Evolutionary conservation across 148 eudicot genomes (phyloP).

Genomic region (Cornus suecica): DNA sequence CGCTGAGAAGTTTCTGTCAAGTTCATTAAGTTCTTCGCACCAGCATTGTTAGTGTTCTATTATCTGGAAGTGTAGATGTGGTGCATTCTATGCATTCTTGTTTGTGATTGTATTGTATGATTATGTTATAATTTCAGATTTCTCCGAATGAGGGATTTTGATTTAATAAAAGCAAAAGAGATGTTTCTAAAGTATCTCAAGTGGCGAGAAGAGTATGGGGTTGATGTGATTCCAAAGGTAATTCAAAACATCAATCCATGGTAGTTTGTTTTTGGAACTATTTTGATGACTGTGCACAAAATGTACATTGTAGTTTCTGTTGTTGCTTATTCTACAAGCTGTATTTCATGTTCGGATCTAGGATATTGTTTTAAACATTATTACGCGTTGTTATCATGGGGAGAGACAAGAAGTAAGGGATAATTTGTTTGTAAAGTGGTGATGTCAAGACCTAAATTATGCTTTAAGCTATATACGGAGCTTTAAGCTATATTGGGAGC

Average conservation of each 20-base stretch:
- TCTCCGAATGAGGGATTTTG: constrained; percentile 47
- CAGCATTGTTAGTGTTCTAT: background rate
- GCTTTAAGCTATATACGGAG: background rate
- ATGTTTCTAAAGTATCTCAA: constrained; percentile 46
- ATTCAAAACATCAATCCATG: background rate
- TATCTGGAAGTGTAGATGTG: background rate
- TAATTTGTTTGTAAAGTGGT: background rate
- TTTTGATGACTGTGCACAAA: background rate
- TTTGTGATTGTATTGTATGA: background rate
- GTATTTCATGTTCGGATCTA: background rate
- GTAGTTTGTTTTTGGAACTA: background rate
- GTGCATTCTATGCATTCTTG: background rate
- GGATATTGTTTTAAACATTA: background rate
- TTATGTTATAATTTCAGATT: constrained; percentile 32
- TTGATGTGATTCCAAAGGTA: constrained; percentile 51
- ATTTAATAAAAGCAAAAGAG: constrained; percentile 51
- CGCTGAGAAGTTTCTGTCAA: background rate
- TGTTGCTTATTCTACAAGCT: background rate
- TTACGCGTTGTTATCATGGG: background rate
- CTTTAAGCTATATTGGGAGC: background rate
- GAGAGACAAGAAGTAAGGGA: background rate
- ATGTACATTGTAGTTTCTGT: background rate
- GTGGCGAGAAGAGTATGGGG: constrained; percentile 52
- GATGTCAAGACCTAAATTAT: background rate
- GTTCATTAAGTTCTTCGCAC: background rate